phyloP scores from a whole-genome alignment of 2,329 filamentous ascomycete genomes.

The Xylariaceae sp. region DNA sequence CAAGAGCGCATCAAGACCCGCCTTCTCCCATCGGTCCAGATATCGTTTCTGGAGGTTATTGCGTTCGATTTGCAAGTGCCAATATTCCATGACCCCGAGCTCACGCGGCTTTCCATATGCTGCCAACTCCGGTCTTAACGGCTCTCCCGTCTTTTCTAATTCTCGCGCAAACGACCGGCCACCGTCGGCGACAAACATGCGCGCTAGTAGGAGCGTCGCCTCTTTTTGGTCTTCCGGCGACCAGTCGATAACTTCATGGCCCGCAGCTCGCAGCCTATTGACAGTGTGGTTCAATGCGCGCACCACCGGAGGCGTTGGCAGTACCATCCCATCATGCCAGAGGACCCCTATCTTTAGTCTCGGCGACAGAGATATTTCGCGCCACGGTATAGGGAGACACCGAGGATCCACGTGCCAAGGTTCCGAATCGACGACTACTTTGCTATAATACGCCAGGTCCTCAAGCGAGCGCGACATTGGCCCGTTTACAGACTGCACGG shows the following conservation, averaged over 20 bases:
- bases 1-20: constrained; percentile 56
- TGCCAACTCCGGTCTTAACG: constrained; percentile 28
- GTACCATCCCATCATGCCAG: constrained; percentile 60
- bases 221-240: constrained; percentile 40
- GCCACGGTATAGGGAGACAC: constrained; percentile 56
- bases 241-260: constrained; percentile 51
- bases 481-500: constrained; percentile 58
- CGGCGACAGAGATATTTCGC: constrained; percentile 30
- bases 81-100: constrained; percentile 42
- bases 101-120: constrained; percentile 32
- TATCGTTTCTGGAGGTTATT: constrained; percentile 43
- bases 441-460: constrained; percentile 52
- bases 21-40: constrained; percentile 42
- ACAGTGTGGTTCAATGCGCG: constrained; percentile 48
- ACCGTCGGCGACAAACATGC: constrained; percentile 47
- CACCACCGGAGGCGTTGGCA: constrained; percentile 59
- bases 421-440: constrained; percentile 43
- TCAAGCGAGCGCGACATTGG: constrained; percentile 53
- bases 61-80: constrained; percentile 44
- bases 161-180: constrained; percentile 37
- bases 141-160: constrained; percentile 40
- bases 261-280: constrained; percentile 39
- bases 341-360: constrained; percentile 56
- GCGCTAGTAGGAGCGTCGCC: constrained; percentile 35
- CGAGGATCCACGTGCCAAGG: constrained; percentile 55